Evolutionary conservation across 129 eudicot species (phyloP).

Genomic region (Logfia minima): DNA sequence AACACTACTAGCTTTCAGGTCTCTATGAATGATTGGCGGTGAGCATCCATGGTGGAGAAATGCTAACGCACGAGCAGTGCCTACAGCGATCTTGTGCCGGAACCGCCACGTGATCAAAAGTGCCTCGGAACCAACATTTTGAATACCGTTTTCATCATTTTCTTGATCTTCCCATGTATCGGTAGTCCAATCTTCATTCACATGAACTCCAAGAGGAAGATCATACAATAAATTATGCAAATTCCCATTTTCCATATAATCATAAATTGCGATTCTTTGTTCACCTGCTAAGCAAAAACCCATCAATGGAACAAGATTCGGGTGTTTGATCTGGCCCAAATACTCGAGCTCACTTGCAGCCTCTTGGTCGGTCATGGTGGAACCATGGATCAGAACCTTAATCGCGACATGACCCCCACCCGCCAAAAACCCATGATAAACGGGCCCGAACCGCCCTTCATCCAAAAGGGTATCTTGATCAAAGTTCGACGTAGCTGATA

Average conservation of each 20-base stretch:
- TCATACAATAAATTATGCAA: conserved; percentile 72
- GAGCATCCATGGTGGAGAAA: conserved; percentile 93
- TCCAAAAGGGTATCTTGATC: conserved; percentile 69
- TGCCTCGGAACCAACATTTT: conserved; percentile 52
- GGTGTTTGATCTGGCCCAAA: conserved; percentile 73
- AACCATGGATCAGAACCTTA: conserved; percentile 75
- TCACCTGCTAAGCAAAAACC: conserved; percentile 89
- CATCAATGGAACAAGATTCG: conserved; percentile 74
- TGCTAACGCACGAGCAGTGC: conserved; percentile 80
- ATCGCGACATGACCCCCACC: conserved; percentile 81
- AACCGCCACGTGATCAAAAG: conserved; percentile 60
- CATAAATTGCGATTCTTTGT: conserved; percentile 72
- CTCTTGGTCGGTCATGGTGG: conserved; percentile 76
- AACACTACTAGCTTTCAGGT: conserved; percentile 74
- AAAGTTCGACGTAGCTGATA: conserved; percentile 83
- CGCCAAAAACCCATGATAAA: conserved; percentile 65
- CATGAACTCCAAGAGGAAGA: conserved; percentile 65
- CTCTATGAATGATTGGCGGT: conserved; percentile 77
- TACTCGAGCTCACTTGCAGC: conserved; percentile 82
- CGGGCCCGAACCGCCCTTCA: conserved; percentile 81
- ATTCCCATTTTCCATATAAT: conserved; percentile 79
- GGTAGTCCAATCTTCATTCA: conserved; percentile 77
- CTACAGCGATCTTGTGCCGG: conserved; percentile 65
- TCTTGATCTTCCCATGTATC: conserved; percentile 65
- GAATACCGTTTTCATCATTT: conserved; percentile 48